Percentiles rank a stretch among this genome's conserved stretches.
phyloP scores from a whole-genome alignment of 2,329 filamentous ascomycete genomes.

The Gnomoniopsis sp. region DNA sequence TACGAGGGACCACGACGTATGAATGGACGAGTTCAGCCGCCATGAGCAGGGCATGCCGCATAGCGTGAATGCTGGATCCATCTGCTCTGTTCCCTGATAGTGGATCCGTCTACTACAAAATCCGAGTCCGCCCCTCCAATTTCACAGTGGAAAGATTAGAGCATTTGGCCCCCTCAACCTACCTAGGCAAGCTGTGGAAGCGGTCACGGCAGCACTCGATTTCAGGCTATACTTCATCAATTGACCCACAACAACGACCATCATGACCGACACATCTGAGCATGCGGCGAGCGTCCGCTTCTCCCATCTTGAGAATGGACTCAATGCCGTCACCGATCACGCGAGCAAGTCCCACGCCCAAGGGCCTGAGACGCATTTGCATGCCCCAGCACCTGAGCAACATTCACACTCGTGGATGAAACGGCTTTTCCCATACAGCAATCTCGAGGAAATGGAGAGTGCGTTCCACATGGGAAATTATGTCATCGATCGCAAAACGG shows the following conservation, averaged over 20 bases:
- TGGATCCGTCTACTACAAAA: not conserved
- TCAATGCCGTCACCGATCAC: conserved; percentile 4
- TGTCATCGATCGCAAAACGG: conserved; percentile 36
- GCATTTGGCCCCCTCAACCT: not conserved
- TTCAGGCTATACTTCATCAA: too few relatives aligned
- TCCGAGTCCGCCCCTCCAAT: not conserved
- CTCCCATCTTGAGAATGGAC: not conserved
- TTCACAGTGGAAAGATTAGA: not conserved
- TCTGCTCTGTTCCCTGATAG: too few relatives aligned
- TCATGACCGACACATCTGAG: not conserved
- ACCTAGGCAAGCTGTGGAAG: not conserved
- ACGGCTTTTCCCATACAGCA: conserved; percentile 19
- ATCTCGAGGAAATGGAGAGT: conserved; percentile 30
- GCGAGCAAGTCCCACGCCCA: not conserved
- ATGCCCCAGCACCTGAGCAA: conserved; percentile 14
- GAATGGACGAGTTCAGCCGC: too few relatives aligned
- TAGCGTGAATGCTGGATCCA: not conserved
- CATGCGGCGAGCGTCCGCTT: not conserved
- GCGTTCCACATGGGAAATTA: conserved; percentile 39
- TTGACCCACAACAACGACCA: not conserved
- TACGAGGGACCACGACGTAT: not conserved
- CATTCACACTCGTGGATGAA: conserved; percentile 20
- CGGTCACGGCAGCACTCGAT: too few relatives aligned
- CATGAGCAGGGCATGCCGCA: too few relatives aligned
- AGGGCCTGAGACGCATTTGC: conserved; percentile 16